phyloP scores from a whole-genome alignment of 2,329 filamentous ascomycete species.

The Colletotrichum kahawae region DNA sequence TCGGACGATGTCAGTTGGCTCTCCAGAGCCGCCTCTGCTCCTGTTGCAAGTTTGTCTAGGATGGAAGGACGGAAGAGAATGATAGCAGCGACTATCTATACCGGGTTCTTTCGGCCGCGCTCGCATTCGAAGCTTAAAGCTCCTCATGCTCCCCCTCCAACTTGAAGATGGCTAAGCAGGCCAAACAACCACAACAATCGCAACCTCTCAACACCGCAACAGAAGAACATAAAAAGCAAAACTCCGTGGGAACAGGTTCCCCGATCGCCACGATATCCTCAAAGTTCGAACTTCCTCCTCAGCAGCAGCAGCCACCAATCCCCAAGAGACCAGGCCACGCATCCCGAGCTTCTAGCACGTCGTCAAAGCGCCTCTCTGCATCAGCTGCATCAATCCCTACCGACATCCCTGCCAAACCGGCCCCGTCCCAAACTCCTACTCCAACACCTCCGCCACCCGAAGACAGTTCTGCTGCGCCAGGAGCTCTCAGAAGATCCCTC shows the following conservation, averaged over 20 bases:
- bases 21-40: not conserved
- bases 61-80: not conserved
- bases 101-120: not conserved
- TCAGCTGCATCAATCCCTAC: not conserved
- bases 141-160: slow-evolving; percentile 10
- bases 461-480: slow-evolving; percentile 5
- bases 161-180: slow-evolving; percentile 3
- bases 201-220: not conserved
- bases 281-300: not conserved
- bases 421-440: not conserved
- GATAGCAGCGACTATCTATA: slow-evolving; percentile 11
- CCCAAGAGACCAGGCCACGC: not conserved
- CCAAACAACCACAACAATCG: not conserved
- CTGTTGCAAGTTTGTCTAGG: not conserved
- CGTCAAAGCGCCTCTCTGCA: slow-evolving; percentile 13
- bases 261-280: slow-evolving; percentile 5
- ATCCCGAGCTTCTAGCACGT: slow-evolving; percentile 4
- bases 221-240: not conserved
- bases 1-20: slow-evolving; percentile 9
- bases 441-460: not conserved
- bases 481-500: slow-evolving; percentile 16
- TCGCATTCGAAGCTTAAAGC: slow-evolving; percentile 9
- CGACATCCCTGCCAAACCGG: not conserved
- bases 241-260: slow-evolving; percentile 1
- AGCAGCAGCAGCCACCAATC: not conserved